Conservation (phyloP, 345 rosid genomes). For the Melastoma malabathricum region DNA sequence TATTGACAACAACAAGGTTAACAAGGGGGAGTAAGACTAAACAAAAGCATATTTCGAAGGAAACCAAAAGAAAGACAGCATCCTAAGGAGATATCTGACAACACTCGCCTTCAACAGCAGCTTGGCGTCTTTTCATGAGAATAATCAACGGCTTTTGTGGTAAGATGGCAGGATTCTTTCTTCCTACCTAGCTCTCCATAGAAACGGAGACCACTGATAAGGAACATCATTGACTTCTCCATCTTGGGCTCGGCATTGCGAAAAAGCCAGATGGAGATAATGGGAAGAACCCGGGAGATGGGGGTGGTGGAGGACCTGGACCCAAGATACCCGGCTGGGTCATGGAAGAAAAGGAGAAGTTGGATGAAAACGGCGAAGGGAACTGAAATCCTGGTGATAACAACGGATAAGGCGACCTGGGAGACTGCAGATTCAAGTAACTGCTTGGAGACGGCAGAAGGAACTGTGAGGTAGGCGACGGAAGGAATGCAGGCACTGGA, state of each 20-base stretch:
- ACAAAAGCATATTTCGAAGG: background rate
- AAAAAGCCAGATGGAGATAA: conserved; percentile 64
- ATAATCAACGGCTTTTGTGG: no score
- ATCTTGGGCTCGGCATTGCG: conserved; percentile 62
- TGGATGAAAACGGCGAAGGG: conserved; percentile 68
- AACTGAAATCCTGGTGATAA: conserved; percentile 70
- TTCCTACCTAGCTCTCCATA: no score
- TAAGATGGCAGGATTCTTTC: background rate
- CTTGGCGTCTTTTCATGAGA: no score
- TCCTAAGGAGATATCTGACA: no score
- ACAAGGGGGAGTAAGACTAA: background rate
- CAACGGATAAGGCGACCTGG: conserved; percentile 57
- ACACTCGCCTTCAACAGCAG: no score
- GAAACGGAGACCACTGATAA: no score
- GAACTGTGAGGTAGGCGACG: conserved; percentile 78
- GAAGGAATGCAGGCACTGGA: conserved; percentile 31
- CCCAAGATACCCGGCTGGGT: conserved; percentile 61
- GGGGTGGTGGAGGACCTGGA: conserved; percentile 66
- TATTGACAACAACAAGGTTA: background rate
- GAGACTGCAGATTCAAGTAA: conserved; percentile 53
- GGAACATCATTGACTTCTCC: conserved; percentile 34
- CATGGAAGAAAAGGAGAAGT: conserved; percentile 56
- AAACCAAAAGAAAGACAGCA: no score
- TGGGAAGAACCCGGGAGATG: conserved; percentile 66
- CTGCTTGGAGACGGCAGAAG: conserved; percentile 54